Evolutionary conservation across 129 eudicot genomes (phyloP).

Genomic region (Chrysanthemum lavandulifolium): DNA sequence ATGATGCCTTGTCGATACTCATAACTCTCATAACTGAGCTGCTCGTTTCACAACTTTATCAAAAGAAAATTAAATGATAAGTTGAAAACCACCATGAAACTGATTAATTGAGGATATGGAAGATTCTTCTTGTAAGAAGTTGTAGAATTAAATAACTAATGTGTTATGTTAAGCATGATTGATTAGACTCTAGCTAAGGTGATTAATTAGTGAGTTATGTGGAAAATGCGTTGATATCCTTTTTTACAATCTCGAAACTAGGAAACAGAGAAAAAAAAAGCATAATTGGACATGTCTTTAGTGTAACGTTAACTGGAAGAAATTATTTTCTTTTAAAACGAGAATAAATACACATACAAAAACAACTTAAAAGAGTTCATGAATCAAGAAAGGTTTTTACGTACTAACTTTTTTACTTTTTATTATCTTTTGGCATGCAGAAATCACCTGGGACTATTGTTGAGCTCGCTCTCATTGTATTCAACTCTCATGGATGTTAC

Average conservation of each 20-base stretch:
- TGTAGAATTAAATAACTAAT: neutral
- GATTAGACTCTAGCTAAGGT: constrained; percentile 12
- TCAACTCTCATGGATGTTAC: constrained; percentile 71
- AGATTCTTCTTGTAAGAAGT: neutral
- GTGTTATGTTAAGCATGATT: neutral
- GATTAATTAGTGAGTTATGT: constrained; percentile 1
- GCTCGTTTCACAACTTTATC: neutral
- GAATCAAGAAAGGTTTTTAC: neutral
- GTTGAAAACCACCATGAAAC: no score
- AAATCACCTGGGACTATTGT: constrained; percentile 49
- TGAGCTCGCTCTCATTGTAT: constrained; percentile 68
- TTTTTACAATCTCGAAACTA: constrained; percentile 1
- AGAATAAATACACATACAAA: neutral
- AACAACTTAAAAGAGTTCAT: neutral
- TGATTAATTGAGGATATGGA: no score
- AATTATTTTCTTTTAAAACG: neutral
- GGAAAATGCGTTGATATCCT: constrained; percentile 8
- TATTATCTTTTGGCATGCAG: constrained; percentile 35
- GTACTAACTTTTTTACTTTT: neutral
- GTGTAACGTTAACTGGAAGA: no score
- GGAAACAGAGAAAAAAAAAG: neutral
- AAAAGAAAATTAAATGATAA: neutral
- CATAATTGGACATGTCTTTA: neutral
- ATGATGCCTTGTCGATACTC: no score
- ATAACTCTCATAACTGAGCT: neutral